Evolutionary conservation across 2,329 filamentous ascomycete species (phyloP).

Genomic region (Hypoxylon sp.): DNA sequence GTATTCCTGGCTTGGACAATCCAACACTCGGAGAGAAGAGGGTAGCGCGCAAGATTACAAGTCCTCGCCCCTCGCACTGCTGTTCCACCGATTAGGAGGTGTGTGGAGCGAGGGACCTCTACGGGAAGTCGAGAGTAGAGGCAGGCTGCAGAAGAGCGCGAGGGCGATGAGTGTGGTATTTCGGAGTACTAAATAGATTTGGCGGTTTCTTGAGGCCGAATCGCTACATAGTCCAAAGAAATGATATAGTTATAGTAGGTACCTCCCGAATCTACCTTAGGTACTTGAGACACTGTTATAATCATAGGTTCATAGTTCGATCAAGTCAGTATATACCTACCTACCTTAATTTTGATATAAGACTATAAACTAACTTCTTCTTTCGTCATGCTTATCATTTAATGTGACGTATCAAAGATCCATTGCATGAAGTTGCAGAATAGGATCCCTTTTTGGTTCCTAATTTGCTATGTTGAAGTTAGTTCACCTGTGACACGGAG

Average conservation of each 20-base stretch:
- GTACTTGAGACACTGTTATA: too few species aligned
- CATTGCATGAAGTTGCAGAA: neutral
- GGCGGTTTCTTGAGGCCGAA: constrained; percentile 41
- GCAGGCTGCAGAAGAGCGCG: constrained; percentile 19
- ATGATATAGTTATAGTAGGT: too few species aligned
- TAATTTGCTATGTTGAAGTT: neutral
- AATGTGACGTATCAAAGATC: neutral
- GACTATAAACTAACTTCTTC: too few species aligned
- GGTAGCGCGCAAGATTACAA: constrained; percentile 28
- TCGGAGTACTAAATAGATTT: constrained; percentile 9
- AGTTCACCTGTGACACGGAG: neutral
- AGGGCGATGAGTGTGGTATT: constrained; percentile 23
- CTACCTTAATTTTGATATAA: too few species aligned
- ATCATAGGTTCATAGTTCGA: too few species aligned
- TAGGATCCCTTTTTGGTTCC: neutral
- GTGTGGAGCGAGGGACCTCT: constrained; percentile 15
- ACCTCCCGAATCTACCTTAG: too few species aligned
- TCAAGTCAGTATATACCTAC: too few species aligned
- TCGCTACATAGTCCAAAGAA: neutral
- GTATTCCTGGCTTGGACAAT: constrained; percentile 23
- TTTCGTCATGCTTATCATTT: too few species aligned
- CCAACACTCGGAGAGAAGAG: constrained; percentile 11
- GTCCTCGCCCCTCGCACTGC: constrained; percentile 24
- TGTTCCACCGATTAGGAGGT: constrained; percentile 21
- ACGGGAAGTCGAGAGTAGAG: constrained; percentile 1